Base-by-base conservation (phyloP, 1,139 yeast genomes). In the Yamadazyma dushanensis region DNA sequence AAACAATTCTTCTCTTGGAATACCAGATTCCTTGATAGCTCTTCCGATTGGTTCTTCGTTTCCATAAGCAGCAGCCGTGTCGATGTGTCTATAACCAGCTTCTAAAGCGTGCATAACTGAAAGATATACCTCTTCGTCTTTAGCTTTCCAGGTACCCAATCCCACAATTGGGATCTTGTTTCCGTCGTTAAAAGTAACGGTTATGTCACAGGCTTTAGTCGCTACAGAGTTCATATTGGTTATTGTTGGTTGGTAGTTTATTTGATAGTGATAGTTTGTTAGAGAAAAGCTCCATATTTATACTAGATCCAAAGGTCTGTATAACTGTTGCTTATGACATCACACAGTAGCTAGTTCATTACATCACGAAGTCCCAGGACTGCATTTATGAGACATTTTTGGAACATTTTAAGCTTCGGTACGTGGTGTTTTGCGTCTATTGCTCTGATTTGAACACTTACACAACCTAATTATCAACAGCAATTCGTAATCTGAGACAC, bases 71-170 rank as follows among this genome's bases (percentile, higher is more conserved):
- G 76, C 77, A 26, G 92, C 92, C 36, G 86, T 74, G 57, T 84
- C 92, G 42, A 85, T 81, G 63, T 83, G 94, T 46, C 80, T 73
- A 61, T 83, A 83, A 15, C 92, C 92, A 11, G 70, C 62, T 46
- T 75, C 68, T 44, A 85, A 58, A 2, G 92, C 92, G 25, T 66
- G 59, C 39, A 71, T 58, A 19, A 78, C 84, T 11, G 89, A 75
- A 16, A 64, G 58, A 52, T 78, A 76, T 3, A 71, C 78, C 33
- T 73, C 72, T 17, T 71, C 69, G 11, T 73, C 62, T 15, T 41
- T 39, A 10, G 87, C 72, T 55, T 74, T 73, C 87, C 87, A 83
- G n/a, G 90, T 83, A 23, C 92, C 90, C 30, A 83, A 66, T 1
- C 86, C 90, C 31, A 83, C 56, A 23, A 69, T 75, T 22, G 90